These are phyloP conservation scores for Entomortierella parvispora DNA, from an alignment of 192 early-diverging fungal species.

Conservation along the genomic window DNA sequence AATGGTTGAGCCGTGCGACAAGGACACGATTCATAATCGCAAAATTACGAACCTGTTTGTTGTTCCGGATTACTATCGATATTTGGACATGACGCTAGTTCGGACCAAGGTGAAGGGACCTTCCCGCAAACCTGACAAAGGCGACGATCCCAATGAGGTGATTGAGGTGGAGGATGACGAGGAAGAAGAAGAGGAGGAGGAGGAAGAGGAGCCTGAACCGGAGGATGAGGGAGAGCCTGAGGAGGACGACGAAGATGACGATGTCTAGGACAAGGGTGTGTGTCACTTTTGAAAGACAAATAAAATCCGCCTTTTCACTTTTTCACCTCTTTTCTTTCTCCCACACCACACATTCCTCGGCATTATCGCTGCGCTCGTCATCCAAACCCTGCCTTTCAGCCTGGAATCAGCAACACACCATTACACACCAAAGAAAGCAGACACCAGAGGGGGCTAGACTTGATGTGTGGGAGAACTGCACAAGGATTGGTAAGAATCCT, in stretches of 20 bases:
- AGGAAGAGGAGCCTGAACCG: background rate
- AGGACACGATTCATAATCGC: slow-evolving; percentile 32
- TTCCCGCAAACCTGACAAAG: background rate
- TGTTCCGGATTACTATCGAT: slow-evolving; percentile 19
- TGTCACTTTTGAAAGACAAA: too few relatives aligned
- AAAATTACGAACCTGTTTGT: slow-evolving; percentile 35
- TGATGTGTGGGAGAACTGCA: slow-evolving; percentile 51
- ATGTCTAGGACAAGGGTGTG: background rate
- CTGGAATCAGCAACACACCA: too few relatives aligned
- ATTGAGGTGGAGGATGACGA: slow-evolving; percentile 6
- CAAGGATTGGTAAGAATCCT: slow-evolving; percentile 33
- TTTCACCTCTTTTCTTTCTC: background rate
- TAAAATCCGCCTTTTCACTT: background rate
- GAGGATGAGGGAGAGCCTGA: slow-evolving; percentile 1
- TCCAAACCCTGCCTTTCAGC: too few relatives aligned
- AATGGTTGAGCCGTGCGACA: slow-evolving; percentile 8
- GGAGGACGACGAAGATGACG: slow-evolving; percentile 5
- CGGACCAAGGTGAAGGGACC: background rate
- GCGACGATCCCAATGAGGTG: background rate
- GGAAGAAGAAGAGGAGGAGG: slow-evolving; percentile 8
- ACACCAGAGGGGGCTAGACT: too few relatives aligned
- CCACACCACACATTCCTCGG: background rate
- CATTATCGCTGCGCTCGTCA: too few relatives aligned
- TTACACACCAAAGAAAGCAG: too few relatives aligned
- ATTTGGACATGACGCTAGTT: slow-evolving; percentile 26